These are phyloP conservation scores for Hanseniaspora hatyaiensis DNA, from an alignment of 805 yeast species.

Conservation along the genomic window DNA sequence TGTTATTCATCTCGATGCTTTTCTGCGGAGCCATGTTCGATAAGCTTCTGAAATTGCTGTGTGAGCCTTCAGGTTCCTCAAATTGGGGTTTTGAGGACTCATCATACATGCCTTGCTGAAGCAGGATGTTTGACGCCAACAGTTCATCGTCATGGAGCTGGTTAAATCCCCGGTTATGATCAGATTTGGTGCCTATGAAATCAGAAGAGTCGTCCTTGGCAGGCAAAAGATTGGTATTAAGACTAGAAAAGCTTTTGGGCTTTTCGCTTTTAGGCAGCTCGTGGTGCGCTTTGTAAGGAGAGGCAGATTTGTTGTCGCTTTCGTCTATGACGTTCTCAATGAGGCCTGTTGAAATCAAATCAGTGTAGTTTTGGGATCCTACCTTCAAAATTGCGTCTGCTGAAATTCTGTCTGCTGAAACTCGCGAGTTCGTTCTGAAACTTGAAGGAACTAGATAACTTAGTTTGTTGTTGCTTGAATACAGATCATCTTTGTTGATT, in stretches of 20 bases:
- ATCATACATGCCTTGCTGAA: not conserved
- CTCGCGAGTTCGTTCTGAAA: slow-evolving; percentile 16
- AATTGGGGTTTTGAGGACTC: not conserved
- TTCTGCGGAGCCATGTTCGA: slow-evolving; percentile 4
- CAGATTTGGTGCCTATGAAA: not conserved
- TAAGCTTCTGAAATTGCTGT: not conserved
- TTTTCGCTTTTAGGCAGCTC: not conserved
- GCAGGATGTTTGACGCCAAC: not conserved
- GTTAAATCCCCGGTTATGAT: not conserved
- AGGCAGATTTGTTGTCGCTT: slow-evolving; percentile 10
- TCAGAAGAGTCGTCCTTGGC: not conserved
- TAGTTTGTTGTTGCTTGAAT: slow-evolving; percentile 1
- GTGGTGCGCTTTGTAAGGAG: slow-evolving; percentile 4
- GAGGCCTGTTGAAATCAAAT: slow-evolving; percentile 6
- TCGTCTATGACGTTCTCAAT: slow-evolving; percentile 6
- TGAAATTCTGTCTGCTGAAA: slow-evolving; percentile 16
- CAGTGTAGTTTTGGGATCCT: slow-evolving; percentile 4
- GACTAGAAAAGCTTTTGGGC: not conserved
- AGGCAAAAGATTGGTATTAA: not conserved
- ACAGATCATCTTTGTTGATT: not conserved
- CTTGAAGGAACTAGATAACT: slow-evolving; percentile 16
- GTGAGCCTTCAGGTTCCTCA: not conserved
- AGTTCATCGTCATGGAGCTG: slow-evolving; percentile 7
- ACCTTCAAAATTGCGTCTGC: not conserved
- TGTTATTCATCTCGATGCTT: not conserved